Conservation (phyloP, 495 filamentous ascomycete genomes). For the Penicilliopsis zonata region DNA sequence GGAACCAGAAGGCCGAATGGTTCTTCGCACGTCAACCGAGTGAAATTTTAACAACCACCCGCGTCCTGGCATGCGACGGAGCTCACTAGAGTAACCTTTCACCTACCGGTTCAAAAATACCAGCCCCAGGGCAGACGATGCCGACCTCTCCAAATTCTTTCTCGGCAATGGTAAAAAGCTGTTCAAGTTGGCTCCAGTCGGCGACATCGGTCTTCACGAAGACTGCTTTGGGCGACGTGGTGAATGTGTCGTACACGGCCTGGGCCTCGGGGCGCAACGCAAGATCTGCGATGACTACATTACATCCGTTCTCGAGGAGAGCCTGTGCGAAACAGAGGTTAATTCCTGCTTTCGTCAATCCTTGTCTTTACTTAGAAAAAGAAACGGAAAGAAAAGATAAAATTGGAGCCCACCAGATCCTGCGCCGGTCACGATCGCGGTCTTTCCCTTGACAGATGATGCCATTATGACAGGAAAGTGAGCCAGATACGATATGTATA, state of each 20-base stretch:
- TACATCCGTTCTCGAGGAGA: slow-evolving; percentile 47
- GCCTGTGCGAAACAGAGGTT: slow-evolving; percentile 49
- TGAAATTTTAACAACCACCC: slow-evolving; percentile 33
- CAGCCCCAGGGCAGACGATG: slow-evolving; percentile 57
- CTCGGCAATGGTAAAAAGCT: slow-evolving; percentile 42
- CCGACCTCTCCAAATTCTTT: slow-evolving; percentile 46
- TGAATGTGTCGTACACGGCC: slow-evolving; percentile 39
- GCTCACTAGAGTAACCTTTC: not conserved
- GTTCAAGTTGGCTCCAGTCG: slow-evolving; percentile 45
- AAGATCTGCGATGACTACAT: slow-evolving; percentile 54
- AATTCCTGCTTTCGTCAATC: slow-evolving; percentile 14
- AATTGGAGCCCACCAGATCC: slow-evolving; percentile 48
- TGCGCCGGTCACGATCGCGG: slow-evolving; percentile 57
- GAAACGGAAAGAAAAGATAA: slow-evolving; percentile 1
- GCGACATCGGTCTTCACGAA: slow-evolving; percentile 54
- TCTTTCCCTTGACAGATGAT: slow-evolving; percentile 43
- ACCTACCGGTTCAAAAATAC: slow-evolving; percentile 50
- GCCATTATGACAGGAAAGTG: no score
- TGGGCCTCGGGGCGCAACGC: slow-evolving; percentile 51
- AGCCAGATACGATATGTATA: no score
- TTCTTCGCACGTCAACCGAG: no score
- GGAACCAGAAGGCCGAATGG: slow-evolving; percentile 62
- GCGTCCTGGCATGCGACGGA: not conserved
- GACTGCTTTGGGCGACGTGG: slow-evolving; percentile 31
- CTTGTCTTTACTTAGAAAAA: not conserved